These are phyloP conservation scores for Thamnidium elegans DNA, from an alignment of 192 early-diverging fungal species.

Conservation along the genomic window DNA sequence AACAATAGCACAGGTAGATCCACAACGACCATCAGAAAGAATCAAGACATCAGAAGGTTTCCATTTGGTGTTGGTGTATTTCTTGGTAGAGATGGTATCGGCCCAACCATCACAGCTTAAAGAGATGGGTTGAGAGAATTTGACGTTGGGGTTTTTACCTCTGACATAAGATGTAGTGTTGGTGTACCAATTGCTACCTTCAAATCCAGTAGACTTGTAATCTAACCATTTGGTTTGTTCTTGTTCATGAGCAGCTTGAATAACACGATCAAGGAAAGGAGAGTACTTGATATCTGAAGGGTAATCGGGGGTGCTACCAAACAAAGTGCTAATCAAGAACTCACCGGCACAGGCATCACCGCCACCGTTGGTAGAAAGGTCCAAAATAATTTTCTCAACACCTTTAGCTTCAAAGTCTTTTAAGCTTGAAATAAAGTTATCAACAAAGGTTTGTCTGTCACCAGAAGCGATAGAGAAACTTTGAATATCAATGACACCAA, in stretches of 20 bases:
- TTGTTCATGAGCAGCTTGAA: conserved; percentile 24
- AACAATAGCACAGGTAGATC: conserved; percentile 39
- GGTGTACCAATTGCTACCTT: conserved; percentile 26
- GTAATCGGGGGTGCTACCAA: conserved; percentile 32
- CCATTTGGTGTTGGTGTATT: conserved; percentile 27
- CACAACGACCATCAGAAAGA: conserved; percentile 38
- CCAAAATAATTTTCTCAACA: conserved; percentile 34
- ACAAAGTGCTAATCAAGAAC: conserved; percentile 34
- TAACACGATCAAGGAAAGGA: conserved; percentile 25
- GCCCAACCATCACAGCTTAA: conserved; percentile 31
- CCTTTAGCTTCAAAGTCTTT: conserved; percentile 25
- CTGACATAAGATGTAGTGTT: conserved; percentile 21
- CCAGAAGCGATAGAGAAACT: conserved; percentile 30
- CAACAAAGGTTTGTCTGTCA: conserved; percentile 28
- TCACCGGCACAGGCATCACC: conserved; percentile 40
- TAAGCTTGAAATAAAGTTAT: conserved; percentile 24
- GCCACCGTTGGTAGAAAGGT: conserved; percentile 36
- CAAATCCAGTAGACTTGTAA: conserved; percentile 22
- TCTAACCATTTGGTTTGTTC: conserved; percentile 30
- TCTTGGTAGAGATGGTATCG: conserved; percentile 3
- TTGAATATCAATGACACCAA: conserved; percentile 35
- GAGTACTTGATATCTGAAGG: conserved; percentile 37
- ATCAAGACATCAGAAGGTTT: conserved; percentile 27
- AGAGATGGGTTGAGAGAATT: conserved; percentile 31
- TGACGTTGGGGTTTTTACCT: conserved; percentile 15